Base-by-base conservation (phyloP, 306 rosid species). In the Cicer yamashitae region DNA sequence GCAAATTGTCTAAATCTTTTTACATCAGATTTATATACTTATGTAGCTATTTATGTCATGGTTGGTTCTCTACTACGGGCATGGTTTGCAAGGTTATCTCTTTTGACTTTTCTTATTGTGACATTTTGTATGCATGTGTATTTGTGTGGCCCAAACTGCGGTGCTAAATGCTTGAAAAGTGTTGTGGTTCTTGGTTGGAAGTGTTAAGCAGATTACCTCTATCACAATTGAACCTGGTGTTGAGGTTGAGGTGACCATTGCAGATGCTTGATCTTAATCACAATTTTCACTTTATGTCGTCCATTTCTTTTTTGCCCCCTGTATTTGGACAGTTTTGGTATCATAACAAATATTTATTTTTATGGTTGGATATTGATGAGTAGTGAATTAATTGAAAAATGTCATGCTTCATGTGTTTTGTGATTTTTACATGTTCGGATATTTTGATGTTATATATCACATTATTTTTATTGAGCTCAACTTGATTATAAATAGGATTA, bases 221-320 rank as follows among this genome's bases (percentile, higher is more conserved):
- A 92, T 92, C 69, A 90, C 98, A 0, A 92, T 92, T 14, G 98
- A 92, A 83, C 98, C 98, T 2, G 98, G 98, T 77, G 98, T 92
- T 0, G 98, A 92, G 81, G 98, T 92, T 20, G 98, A 92, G 78
- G 98, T 92, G 1, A 92, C 98, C 15, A 93, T 93, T 53, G 98
- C 98, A 0, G 98, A 93, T 67, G 88, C 83, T 13, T 86, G 78
- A 68, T 65, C 15, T 8, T 48, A 3, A 10, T 30, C 14, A 4
- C 20, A 56, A 10, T 10, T 45, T 56, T 62, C 8, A 59, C 22
- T 60, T 61, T 34, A 34, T 47, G 75, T 63, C 67, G 46, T 30
- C n/a, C 40, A 39, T 6, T 14, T 75, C 50, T 54, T 62, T 53
- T 38, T 48, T 9, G 45, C 6, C 4, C 10, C 11, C 50, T 60